These are phyloP conservation scores for Kockovaella imperatae DNA, from an alignment of 768 basidiomycete genomes.

Conservation along the genomic window DNA sequence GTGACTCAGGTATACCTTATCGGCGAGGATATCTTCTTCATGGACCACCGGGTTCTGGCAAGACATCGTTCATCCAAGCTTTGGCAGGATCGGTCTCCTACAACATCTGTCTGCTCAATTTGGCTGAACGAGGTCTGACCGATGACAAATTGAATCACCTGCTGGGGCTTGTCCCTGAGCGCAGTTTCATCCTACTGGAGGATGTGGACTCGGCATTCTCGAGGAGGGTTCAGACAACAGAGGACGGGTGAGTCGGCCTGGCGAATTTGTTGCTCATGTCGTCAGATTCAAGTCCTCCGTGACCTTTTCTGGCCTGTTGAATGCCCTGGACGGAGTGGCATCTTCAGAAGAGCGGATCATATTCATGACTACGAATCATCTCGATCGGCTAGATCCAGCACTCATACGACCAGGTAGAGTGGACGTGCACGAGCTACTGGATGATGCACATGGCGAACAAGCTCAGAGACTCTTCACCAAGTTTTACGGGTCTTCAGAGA, in stretches of 20 bases:
- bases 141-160: conserved; percentile 95
- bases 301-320: conserved; percentile 95
- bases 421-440: conserved; percentile 73
- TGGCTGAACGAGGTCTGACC: conserved; percentile 88
- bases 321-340: conserved; percentile 93
- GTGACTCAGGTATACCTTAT: conserved; percentile 76
- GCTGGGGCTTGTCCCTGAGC: conserved; percentile 83
- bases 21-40: conserved; percentile 89
- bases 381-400: conserved; percentile 80
- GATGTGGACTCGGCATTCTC: conserved; percentile 97
- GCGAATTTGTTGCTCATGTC: not conserved
- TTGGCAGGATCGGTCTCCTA: conserved; percentile 85
- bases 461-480: conserved; percentile 66
- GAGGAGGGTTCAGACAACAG: conserved; percentile 77
- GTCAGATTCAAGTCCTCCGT: conserved; percentile 83
- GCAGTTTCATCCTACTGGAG: conserved; percentile 90
- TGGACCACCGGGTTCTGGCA: conserved; percentile 95
- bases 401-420: conserved; percentile 93
- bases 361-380: conserved; percentile 98
- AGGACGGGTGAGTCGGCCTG: conserved; percentile 69
- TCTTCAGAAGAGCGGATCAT: conserved; percentile 97
- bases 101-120: conserved; percentile 90
- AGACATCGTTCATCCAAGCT: conserved; percentile 97
- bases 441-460: conserved; percentile 77
- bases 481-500: conserved; percentile 58